phyloP scores from a whole-genome alignment of 345 rosid genomes.

The Draba incana region DNA sequence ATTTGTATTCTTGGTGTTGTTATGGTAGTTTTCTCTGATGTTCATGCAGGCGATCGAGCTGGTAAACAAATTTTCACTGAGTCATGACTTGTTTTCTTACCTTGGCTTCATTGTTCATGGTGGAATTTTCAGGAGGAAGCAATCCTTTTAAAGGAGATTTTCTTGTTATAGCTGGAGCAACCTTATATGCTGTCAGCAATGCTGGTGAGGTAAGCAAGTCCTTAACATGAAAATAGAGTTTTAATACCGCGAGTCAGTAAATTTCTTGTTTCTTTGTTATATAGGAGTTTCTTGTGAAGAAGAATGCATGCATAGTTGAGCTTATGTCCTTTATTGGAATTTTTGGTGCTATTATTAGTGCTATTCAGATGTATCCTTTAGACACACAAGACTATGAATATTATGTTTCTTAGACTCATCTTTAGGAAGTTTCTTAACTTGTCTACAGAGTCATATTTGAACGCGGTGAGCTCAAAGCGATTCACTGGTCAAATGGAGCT shows the following conservation, averaged over 20 bases:
- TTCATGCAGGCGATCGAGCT: slow-evolving; percentile 68
- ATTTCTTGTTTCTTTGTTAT: not conserved
- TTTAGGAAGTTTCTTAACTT: not conserved
- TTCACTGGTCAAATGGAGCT: slow-evolving; percentile 79
- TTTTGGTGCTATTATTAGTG: slow-evolving; percentile 78
- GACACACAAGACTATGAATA: not conserved
- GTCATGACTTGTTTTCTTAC: not conserved
- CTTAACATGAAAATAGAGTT: too few relatives aligned
- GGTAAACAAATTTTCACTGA: slow-evolving; percentile 59
- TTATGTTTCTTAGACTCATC: slow-evolving; percentile 1
- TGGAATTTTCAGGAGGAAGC: slow-evolving; percentile 56
- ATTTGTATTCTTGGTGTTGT: slow-evolving; percentile 83
- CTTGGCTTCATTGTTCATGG: not conserved
- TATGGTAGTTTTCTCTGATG: slow-evolving; percentile 89
- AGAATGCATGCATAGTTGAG: slow-evolving; percentile 67
- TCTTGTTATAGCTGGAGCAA: slow-evolving; percentile 71
- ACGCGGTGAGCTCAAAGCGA: slow-evolving; percentile 56
- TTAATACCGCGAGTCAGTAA: too few relatives aligned
- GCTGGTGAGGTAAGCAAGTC: slow-evolving; percentile 60
- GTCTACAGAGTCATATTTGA: slow-evolving; percentile 21
- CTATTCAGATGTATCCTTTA: slow-evolving; percentile 91
- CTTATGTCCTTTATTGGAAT: slow-evolving; percentile 79
- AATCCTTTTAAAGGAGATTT: slow-evolving; percentile 71
- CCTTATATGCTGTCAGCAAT: slow-evolving; percentile 69
- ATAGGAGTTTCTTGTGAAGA: slow-evolving; percentile 84